phyloP scores from a whole-genome alignment of 2,329 filamentous ascomycete species.

The Xylaria hypoxylon region DNA sequence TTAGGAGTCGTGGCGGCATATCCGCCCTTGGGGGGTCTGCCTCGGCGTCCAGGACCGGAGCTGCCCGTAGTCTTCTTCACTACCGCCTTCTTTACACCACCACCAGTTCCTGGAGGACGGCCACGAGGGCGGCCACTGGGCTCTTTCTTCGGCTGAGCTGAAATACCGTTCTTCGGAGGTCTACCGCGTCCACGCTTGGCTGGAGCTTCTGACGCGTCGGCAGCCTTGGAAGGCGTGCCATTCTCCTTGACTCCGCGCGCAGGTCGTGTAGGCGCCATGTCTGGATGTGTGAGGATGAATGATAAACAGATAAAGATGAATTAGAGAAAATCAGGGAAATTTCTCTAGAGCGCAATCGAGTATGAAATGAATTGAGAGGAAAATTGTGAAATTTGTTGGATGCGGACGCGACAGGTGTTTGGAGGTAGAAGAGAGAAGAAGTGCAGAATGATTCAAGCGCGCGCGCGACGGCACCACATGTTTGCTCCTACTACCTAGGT shows the following conservation, averaged over 20 bases:
- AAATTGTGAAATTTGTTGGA: conserved; percentile 12
- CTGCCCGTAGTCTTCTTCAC: conserved; percentile 39
- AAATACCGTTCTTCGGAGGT: conserved; percentile 55
- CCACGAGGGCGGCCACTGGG: conserved; percentile 61
- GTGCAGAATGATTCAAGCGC: conserved; percentile 9
- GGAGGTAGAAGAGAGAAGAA: conserved; percentile 15
- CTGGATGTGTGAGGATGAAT: conserved; percentile 18
- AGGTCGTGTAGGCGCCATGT: conserved; percentile 46
- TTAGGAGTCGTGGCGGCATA: conserved; percentile 46
- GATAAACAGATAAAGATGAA: conserved; percentile 4
- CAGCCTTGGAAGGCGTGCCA: conserved; percentile 38
- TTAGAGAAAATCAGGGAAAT: conserved; percentile 18
- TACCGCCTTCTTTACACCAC: conserved; percentile 48
- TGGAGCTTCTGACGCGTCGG: conserved; percentile 42
- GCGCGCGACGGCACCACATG: conserved; percentile 11
- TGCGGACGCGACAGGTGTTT: conserved; percentile 28
- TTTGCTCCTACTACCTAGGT: conserved; percentile 2
- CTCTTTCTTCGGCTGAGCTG: conserved; percentile 49
- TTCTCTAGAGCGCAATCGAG: neutral
- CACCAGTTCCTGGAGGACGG: conserved; percentile 58
- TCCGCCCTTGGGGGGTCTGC: conserved; percentile 52
- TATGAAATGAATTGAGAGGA: conserved; percentile 1
- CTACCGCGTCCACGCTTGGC: conserved; percentile 55
- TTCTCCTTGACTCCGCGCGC: conserved; percentile 42
- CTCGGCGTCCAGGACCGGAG: conserved; percentile 45